Conservation (phyloP, 192 early-diverging fungal genomes). For the Coemansia sp. region DNA sequence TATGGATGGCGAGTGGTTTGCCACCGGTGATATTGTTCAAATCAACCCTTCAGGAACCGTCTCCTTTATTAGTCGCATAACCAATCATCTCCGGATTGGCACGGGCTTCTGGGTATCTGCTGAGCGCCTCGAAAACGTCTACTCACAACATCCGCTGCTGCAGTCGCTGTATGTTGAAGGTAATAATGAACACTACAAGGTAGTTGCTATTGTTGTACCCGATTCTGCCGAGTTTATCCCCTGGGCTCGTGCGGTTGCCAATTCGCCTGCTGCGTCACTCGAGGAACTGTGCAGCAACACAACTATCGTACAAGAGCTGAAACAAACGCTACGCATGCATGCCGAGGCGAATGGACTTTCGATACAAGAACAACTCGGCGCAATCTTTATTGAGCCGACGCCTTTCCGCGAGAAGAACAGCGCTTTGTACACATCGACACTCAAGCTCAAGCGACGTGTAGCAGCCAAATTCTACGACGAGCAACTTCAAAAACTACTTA, state of each 20-base stretch:
- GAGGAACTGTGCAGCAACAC: conserved; percentile 55
- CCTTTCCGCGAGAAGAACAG: conserved; percentile 66
- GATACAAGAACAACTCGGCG: conserved; percentile 75
- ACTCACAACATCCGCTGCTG: conserved; percentile 66
- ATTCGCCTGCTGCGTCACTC: conserved; percentile 34
- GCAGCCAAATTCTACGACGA: conserved; percentile 53
- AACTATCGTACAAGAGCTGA: conserved; percentile 57
- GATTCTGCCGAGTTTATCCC: conserved; percentile 58
- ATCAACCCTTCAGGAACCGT: conserved; percentile 63
- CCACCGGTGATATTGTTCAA: conserved; percentile 78
- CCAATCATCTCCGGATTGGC: conserved; percentile 74
- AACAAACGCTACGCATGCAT: conserved; percentile 57
- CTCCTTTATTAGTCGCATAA: conserved; percentile 71
- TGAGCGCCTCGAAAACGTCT: conserved; percentile 78
- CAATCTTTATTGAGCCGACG: conserved; percentile 64
- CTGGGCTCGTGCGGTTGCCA: conserved; percentile 57
- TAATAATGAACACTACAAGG: conserved; percentile 69
- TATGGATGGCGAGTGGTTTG: conserved; percentile 75
- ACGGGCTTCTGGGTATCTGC: conserved; percentile 86
- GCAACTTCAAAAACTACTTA: conserved; percentile 55
- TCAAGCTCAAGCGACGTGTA: conserved; percentile 69
- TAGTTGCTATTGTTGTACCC: conserved; percentile 86
- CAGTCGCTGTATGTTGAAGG: conserved; percentile 87
- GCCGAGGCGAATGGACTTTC: conserved; percentile 63
- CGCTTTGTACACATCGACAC: conserved; percentile 78